Evolutionary conservation across 2,329 filamentous ascomycete genomes (phyloP).

Genomic region (Penicillium freii): DNA sequence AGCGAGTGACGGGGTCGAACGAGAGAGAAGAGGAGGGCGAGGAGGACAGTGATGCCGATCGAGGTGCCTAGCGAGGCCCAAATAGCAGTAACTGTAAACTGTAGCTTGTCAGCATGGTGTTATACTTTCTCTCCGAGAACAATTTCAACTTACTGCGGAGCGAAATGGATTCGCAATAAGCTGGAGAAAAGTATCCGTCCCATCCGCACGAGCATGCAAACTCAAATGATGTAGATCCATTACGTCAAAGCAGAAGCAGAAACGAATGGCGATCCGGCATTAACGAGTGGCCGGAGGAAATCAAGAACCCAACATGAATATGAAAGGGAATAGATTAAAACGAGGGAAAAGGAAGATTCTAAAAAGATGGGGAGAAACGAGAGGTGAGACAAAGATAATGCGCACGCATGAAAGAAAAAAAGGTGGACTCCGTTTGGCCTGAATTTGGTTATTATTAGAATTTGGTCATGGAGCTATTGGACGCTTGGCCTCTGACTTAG

Average conservation of each 20-base stretch:
- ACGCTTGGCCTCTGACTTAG: not conserved
- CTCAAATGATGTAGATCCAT: constrained; percentile 28
- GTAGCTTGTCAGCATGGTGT: constrained; percentile 13
- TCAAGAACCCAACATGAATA: constrained; percentile 16
- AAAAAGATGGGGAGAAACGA: constrained; percentile 7
- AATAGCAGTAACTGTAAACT: constrained; percentile 63
- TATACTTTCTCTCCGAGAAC: not conserved
- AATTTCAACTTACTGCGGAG: constrained; percentile 37
- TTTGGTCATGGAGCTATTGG: not conserved
- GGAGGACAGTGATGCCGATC: constrained; percentile 67
- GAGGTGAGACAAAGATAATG: constrained; percentile 20
- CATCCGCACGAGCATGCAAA: constrained; percentile 27
- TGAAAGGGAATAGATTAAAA: constrained; percentile 10
- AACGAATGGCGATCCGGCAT: constrained; percentile 21
- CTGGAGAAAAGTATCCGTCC: constrained; percentile 42
- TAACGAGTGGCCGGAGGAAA: constrained; percentile 12
- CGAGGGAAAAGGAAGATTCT: constrained; percentile 3
- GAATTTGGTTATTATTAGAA: constrained; percentile 24
- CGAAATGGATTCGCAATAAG: constrained; percentile 48
- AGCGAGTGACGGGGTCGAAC: constrained; percentile 86
- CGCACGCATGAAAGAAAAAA: constrained; percentile 19
- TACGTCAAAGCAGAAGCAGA: constrained; percentile 18
- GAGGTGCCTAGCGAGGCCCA: constrained; percentile 79
- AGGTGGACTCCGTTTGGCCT: constrained; percentile 16
- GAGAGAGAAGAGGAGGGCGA: constrained; percentile 80